Base-by-base conservation (phyloP, 495 filamentous ascomycete species). In the Aspergillus sparsus region DNA sequence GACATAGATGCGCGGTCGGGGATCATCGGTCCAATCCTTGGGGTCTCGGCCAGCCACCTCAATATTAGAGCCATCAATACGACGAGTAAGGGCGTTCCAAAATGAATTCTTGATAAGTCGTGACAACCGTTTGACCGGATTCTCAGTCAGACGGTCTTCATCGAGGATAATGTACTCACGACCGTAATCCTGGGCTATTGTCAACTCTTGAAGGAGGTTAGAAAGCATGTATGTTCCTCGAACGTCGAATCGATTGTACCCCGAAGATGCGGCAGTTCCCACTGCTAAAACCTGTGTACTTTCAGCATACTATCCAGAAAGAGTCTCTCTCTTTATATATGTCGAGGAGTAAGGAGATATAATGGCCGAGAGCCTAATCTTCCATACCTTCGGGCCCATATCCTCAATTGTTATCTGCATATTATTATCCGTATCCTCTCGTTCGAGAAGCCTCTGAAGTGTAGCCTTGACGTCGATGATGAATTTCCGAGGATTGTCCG, bases 391-490 rank as follows among this genome's bases (percentile, higher is more conserved):
- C 16, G 94, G 94, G 11, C 94, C 94, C 57, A 80, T 76, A 76
- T 98, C 94, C 69, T 98, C 93, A 64, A 98, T 95, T 6, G 94
- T 98, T 68, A 98, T 98, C 72, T 97, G 91, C 77, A 87, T 87
- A 70, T 98, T 96, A 16, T 80, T 76, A 72, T 98, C 92, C 4
- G 92, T 93, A 66, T 98, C 94, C 69, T 98, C 94, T 52, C 88
- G 86, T 39, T 84, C 82, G 33, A 90, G 77, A 31, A 98, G 80
- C 31, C 79, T 81, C 49, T 87, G 76, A 16, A 93, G 79, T 0
- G 92, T 94, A 15, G 82, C 74, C 12, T 93, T 87, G 57, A 96
- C 91, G 51, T 89, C 78, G 71, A 94, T 83, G 8, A 91, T 81
- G 74, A 91, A 92, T 62, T 86, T 85, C 53, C 89, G 87, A 31